Conservation (phyloP, 768 basidiomycete species). For the Fibroporia radiculosa region DNA sequence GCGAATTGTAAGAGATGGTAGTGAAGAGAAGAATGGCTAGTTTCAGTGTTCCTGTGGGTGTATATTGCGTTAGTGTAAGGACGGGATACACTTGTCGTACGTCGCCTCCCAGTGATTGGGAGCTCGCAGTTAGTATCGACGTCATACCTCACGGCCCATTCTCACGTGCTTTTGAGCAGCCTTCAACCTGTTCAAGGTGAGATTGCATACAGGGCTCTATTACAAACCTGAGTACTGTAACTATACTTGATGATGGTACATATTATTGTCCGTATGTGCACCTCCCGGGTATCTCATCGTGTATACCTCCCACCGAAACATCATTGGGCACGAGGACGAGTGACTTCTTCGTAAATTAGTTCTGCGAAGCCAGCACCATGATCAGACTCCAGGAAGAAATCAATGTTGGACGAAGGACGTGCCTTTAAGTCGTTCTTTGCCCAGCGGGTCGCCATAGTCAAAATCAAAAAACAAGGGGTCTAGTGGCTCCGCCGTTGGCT, state of each 20-base stretch:
- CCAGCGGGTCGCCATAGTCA: slow-evolving; percentile 57
- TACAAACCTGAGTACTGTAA: too few relatives aligned
- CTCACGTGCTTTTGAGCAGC: too few relatives aligned
- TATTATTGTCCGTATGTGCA: neutral
- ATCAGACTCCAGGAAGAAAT: neutral
- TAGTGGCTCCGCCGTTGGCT: slow-evolving; percentile 71
- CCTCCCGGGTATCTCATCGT: neutral
- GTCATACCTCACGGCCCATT: too few relatives aligned
- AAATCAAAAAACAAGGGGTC: slow-evolving; percentile 81
- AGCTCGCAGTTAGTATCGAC: too few relatives aligned
- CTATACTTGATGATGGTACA: slow-evolving; percentile 2
- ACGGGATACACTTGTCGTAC: too few relatives aligned
- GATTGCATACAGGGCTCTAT: too few relatives aligned
- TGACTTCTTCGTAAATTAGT: slow-evolving; percentile 28
- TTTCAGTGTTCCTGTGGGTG: too few relatives aligned
- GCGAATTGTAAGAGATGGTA: too few relatives aligned
- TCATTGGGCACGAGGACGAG: slow-evolving; percentile 12
- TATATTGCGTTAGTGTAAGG: too few relatives aligned
- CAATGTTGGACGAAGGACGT: slow-evolving; percentile 1
- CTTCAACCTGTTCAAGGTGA: too few relatives aligned
- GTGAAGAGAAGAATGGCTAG: too few relatives aligned
- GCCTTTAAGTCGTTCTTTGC: slow-evolving; percentile 70
- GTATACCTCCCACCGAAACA: neutral
- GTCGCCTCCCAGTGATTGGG: too few relatives aligned
- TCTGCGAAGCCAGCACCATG: slow-evolving; percentile 10